Base-by-base conservation (phyloP, 345 rosid species). In the Camelina sativa region DNA sequence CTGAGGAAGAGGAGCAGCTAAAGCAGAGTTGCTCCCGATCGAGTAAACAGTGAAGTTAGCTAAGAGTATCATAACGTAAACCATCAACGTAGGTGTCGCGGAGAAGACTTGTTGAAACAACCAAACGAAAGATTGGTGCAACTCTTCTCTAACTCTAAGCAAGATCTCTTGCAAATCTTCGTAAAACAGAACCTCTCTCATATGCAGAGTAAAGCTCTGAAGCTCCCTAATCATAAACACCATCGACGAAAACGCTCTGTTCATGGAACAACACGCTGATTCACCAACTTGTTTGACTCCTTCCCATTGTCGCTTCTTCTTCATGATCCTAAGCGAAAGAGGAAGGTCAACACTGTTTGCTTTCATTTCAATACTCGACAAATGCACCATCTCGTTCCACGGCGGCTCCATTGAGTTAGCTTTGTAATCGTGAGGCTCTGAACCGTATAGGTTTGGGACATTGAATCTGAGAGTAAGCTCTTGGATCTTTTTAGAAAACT, bases 101-200 rank as follows among this genome's bases (percentile, higher is more conserved):
- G 99, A 95, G 73, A 95, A 95, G 0, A 92, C 92, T 77, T 85
- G 96, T 44, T 95, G 97, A 30, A 95, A 95, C 71, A 95, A 76
- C 99, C 99, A 92, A 1, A 95, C 97, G 58, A 95, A 95, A 1
- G 97, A 95, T 7, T 85, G 89, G 70, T 92, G 88, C 89, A 91
- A 84, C 68, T 95, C 99, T 62, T 72, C 82, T 47, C 89, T 92
- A 0, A 89, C 99, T 8, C 96, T 85, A 30, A 48, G 81, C 12
- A 95, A 71, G 62, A 90, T 84, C 34, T 82, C 92, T 63, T 86
- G 93, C 50, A 92, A 77, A 73, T 95, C 97, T 72, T 92, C 89
- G 67, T 82, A 87, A 56, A 73, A 85, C 0, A 87, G 76, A 67
- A 82, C 2, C 80, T 90, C 96, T 51, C 97, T 82, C 97, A 90